Base-by-base conservation (phyloP, 1,284 basidiomycete genomes). In the Irpex rosettiformis region DNA sequence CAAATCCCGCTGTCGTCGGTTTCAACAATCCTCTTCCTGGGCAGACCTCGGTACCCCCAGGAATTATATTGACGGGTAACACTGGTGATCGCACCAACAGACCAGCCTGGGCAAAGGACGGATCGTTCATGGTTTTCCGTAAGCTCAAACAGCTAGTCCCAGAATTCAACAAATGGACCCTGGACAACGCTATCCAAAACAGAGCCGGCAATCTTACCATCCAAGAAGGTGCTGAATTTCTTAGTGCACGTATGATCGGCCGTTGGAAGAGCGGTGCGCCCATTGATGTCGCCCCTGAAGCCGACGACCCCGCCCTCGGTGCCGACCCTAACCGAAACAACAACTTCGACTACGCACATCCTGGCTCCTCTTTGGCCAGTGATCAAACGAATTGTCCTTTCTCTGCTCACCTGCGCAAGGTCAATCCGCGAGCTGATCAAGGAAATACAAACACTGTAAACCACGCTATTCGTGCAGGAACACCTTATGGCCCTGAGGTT, bases 261-360 rank as follows among this genome's bases (percentile, higher is more conserved):
- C 73, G 83, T 3, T 85, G 83, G 83, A 83, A 83, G 76, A 83
- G 81, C 58, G 83, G 82, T 29, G 75, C 75, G 22, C 76, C 76
- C 1, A 47, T 45, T 24, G 59, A 58, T 37, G 28, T 61, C 47
- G 28, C 59, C 13, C 56, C 59, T 16, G 30, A 33, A 27, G 43
- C 13, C 22, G 59, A 61, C 42, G 53, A 58, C n/a, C 59, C 59
- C 21, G 27, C 52, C 3, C 52, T 61, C 33, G 59, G 56, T 29
- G 53, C 56, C 25, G 59, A 61, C 49, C 59, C 59, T 4, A 21
- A 58, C 24, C 29, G 56, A n/a, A 58, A 58, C 53, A 61, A 61
- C 59, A 66, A 74, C 65, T 78, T 77, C 65, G 62, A 64, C 52
- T 60, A 42, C 28, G 74, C 77, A 61, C 49, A 60, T 45, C 18